Conservation (phyloP, 306 rosid species). For the Nissolia schottii region DNA sequence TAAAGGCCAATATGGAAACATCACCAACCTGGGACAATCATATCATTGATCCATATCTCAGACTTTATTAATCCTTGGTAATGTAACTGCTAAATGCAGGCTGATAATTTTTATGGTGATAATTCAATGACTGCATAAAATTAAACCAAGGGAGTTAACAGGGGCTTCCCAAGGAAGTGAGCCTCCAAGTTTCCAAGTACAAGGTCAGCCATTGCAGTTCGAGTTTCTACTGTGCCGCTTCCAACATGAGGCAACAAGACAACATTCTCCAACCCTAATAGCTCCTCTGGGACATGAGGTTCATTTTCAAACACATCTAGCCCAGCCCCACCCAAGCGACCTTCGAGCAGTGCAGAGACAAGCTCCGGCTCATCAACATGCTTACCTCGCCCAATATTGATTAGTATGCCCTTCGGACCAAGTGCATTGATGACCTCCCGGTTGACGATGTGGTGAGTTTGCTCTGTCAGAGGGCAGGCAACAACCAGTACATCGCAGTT, state of each 20-base stretch:
- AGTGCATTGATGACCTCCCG: constrained; percentile 66
- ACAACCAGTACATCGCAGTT: constrained; percentile 70
- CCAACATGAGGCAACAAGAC: constrained; percentile 78
- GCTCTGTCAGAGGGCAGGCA: constrained; percentile 65
- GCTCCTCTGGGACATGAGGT: constrained; percentile 69
- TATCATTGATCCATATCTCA: not conserved
- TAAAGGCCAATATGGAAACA: not conserved
- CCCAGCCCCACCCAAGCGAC: constrained; percentile 85
- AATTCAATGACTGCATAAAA: not conserved
- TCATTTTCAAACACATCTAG: constrained; percentile 78
- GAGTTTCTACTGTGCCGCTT: constrained; percentile 66
- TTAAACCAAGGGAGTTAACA: constrained; percentile 60
- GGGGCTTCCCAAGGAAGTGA: constrained; percentile 68
- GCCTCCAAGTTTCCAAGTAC: constrained; percentile 73
- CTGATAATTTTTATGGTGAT: not conserved
- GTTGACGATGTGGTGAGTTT: constrained; percentile 62
- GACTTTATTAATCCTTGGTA: not conserved
- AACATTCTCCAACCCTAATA: constrained; percentile 69
- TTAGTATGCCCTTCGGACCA: constrained; percentile 71
- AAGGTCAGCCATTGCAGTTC: constrained; percentile 70
- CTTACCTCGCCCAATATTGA: constrained; percentile 84
- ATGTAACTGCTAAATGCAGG: not conserved
- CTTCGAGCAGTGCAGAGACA: constrained; percentile 70
- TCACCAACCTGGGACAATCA: not conserved
- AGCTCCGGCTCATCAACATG: constrained; percentile 75